Conservation (phyloP, 2,329 filamentous ascomycete genomes). For the Apiospora kogelbergensis region DNA sequence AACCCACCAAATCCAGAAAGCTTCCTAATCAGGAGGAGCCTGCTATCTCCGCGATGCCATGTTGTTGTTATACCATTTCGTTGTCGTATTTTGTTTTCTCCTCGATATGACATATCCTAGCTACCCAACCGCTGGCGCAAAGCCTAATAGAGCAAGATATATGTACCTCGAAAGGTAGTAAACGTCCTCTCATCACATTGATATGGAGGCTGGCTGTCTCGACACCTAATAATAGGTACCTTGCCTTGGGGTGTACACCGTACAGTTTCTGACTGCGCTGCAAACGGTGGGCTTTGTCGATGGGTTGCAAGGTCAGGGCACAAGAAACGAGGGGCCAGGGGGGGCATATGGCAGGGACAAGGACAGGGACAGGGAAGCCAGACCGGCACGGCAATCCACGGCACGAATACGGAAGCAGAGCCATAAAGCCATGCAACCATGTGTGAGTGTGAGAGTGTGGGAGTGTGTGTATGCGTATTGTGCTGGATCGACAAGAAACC, state of each 20-base stretch:
- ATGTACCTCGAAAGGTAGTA: too few relatives aligned
- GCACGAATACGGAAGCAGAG: background rate
- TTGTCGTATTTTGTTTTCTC: background rate
- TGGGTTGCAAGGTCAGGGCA: background rate
- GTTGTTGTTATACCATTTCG: background rate
- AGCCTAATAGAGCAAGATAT: too few relatives aligned
- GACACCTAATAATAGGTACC: background rate
- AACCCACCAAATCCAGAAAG: background rate
- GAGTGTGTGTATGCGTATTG: background rate
- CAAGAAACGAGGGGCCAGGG: background rate
- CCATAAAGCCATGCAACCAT: background rate
- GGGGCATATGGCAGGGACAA: background rate
- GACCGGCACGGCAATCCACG: conserved; percentile 2
- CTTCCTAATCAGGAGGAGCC: background rate
- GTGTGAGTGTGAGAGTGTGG: background rate
- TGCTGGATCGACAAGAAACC: conserved; percentile 1
- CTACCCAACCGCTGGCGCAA: too few relatives aligned
- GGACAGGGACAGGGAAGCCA: background rate
- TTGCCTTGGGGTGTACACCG: background rate
- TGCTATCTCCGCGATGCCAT: background rate
- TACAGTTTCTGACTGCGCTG: background rate
- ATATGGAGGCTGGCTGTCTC: background rate
- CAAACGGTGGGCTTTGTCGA: background rate
- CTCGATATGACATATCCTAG: background rate
- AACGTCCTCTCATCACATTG: too few relatives aligned